Evolutionary conservation across 179 eudicot species (phyloP), one percentile per base, ranked within the genome.

Genomic region (Heliamphora pulchella): DNA sequence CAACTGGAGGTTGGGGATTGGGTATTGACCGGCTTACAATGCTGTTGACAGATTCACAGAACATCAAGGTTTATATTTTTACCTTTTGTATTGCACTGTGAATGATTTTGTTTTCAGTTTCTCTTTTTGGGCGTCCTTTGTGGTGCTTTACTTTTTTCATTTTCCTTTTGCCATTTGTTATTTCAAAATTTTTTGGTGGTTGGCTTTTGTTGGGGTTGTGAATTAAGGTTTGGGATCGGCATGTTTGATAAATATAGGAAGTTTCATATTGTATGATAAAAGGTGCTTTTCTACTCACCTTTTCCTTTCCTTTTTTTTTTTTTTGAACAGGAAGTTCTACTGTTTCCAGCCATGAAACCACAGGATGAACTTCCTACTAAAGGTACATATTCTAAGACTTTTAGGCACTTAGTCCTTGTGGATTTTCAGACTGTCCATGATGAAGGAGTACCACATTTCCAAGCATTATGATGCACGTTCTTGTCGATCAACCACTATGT

Each of bases 301-400:
- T 57, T 57, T 57, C 31, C 66, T 0, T 3, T 65, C 3, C 39
- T 62, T 62, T 54, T 67, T 20, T 43, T 41, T 50, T 43, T 77
- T 18, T 70, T 46, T 61, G 43, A 31, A 63, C 94, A 95, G 98
- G 98, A 95, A 88, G 98, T 95, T 20, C 80, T 95, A 53, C 93
- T 95, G 41, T 95, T 95, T 81, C 98, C 98, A 8, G 97, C 98
- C 50, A 95, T 95, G 98, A 95, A 92, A 75, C 98, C 98, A 58
- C 97, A 93, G 75, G 98, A 95, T 67, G 98, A 93, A 64, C 91
- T 89, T 68, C 85, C 89, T 15, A 48, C 82, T 80, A 89, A 95
- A 86, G 92, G 90, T 91, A 86, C 20, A 54, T n/a, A 53, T 64
- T 44, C 58, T 5, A 11, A n/a, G 17, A 44, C 15, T 3, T 43